Percentiles rank a stretch among this genome's conserved stretches.
phyloP scores from a whole-genome alignment of 1,284 basidiomycete species.

The Psilocybe mexicana region DNA sequence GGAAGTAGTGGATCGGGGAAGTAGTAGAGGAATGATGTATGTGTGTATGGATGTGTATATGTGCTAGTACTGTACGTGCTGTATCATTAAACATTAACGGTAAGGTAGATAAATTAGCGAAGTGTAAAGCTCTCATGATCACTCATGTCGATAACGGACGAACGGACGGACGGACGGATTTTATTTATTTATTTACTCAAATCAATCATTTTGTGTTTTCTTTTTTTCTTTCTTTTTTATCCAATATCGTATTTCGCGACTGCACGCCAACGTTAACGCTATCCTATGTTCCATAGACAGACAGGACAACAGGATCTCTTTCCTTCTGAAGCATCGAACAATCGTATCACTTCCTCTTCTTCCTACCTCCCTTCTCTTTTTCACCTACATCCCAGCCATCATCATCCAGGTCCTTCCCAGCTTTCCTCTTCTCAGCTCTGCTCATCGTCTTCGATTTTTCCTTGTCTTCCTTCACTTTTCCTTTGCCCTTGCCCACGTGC shows the following conservation, averaged over 20 bases:
- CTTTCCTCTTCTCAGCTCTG: constrained; percentile 10
- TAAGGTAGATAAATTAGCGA: too few relatives aligned
- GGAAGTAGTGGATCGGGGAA: not conserved
- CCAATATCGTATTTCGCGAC: too few relatives aligned
- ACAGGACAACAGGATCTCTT: too few relatives aligned
- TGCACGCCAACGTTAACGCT: too few relatives aligned
- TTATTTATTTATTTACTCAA: not conserved
- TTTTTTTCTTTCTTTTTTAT: too few relatives aligned
- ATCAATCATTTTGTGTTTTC: too few relatives aligned
- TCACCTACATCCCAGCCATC: constrained; percentile 1
- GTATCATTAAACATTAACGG: too few relatives aligned
- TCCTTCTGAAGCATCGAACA: too few relatives aligned
- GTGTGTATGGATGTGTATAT: not conserved
- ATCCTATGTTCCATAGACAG: too few relatives aligned
- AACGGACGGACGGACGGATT: not conserved
- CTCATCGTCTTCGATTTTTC: not conserved
- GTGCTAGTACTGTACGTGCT: too few relatives aligned
- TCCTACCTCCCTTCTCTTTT: not conserved
- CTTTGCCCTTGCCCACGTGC: not conserved
- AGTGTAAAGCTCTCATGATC: too few relatives aligned
- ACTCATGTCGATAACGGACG: too few relatives aligned
- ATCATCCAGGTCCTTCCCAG: constrained; percentile 1
- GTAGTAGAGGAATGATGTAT: not conserved
- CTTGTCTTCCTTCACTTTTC: constrained; percentile 3
- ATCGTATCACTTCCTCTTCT: not conserved